Conservation (phyloP, 2,329 filamentous ascomycete genomes). For the Pestalotiopsis fici region DNA sequence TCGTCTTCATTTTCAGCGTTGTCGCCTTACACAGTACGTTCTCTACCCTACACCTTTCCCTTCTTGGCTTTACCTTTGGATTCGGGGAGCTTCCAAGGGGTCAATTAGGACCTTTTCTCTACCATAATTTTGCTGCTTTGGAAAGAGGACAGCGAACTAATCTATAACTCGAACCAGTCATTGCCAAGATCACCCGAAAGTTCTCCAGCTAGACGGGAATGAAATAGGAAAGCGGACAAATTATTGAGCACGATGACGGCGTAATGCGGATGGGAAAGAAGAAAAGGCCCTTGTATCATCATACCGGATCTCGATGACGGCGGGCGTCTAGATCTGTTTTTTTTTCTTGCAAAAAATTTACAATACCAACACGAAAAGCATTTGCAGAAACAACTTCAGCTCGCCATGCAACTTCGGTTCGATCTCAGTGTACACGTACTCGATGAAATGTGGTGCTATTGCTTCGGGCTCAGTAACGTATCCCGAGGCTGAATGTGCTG, state of each 20-base stretch:
- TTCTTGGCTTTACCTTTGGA: constrained; percentile 10
- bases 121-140: not conserved
- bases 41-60: not conserved
- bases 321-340: not conserved
- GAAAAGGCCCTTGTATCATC: not conserved
- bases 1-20: constrained; percentile 98
- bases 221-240: not conserved
- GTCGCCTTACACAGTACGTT: constrained; percentile 92
- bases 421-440: not conserved
- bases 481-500: no score
- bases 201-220: constrained; percentile 64
- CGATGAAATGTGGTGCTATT: not conserved
- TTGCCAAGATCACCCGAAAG: constrained; percentile 90
- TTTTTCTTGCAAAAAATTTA: not conserved
- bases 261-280: constrained; percentile 7
- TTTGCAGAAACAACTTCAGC: not conserved
- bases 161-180: constrained; percentile 58
- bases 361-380: constrained; percentile 6
- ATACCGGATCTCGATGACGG: constrained; percentile 2
- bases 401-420: not conserved
- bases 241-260: not conserved
- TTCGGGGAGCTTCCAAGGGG: not conserved
- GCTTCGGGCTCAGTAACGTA: no score
- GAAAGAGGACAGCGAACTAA: not conserved
- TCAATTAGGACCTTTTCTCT: not conserved